phyloP scores from a whole-genome alignment of 2,329 filamentous ascomycete genomes.

The Apiospora saccharicola region DNA sequence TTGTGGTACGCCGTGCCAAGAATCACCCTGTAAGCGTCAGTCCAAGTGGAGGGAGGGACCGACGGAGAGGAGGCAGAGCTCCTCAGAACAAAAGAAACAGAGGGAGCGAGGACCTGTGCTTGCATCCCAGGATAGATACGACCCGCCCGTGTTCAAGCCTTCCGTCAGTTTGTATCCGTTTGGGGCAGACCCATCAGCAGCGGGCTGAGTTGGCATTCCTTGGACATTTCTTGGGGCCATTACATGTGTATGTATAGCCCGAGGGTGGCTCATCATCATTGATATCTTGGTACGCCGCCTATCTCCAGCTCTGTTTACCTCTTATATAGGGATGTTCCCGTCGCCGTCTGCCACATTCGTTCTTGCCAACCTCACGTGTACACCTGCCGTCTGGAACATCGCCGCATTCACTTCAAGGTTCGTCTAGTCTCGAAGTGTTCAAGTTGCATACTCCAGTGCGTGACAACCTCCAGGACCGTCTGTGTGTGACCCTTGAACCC shows the following conservation, averaged over 20 bases:
- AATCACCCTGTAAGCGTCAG: constrained; percentile 10
- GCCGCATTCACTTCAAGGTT: neutral
- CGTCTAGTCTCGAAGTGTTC: constrained; percentile 5
- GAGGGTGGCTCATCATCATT: neutral
- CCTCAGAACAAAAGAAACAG: neutral
- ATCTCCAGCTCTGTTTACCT: neutral
- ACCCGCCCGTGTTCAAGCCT: constrained; percentile 5
- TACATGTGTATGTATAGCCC: neutral
- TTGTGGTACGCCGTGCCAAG: constrained; percentile 16
- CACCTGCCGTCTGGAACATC: neutral
- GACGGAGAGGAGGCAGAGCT: neutral
- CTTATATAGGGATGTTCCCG: constrained; percentile 1
- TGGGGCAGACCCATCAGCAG: constrained; percentile 10
- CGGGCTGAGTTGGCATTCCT: constrained; percentile 20
- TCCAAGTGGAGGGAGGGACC: constrained; percentile 15
- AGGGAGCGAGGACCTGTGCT: neutral
- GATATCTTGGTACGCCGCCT: constrained; percentile 5
- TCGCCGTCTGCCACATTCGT: neutral
- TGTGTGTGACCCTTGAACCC: constrained; percentile 15
- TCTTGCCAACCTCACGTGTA: constrained; percentile 12
- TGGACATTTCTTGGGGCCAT: constrained; percentile 16
- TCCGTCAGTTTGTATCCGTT: neutral
- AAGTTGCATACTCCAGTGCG: neutral
- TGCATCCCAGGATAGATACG: constrained; percentile 7
- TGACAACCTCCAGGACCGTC: constrained; percentile 6